phyloP scores from a whole-genome alignment of 139 green algal genomes.

The Chlamydomonas sphaeroides region DNA sequence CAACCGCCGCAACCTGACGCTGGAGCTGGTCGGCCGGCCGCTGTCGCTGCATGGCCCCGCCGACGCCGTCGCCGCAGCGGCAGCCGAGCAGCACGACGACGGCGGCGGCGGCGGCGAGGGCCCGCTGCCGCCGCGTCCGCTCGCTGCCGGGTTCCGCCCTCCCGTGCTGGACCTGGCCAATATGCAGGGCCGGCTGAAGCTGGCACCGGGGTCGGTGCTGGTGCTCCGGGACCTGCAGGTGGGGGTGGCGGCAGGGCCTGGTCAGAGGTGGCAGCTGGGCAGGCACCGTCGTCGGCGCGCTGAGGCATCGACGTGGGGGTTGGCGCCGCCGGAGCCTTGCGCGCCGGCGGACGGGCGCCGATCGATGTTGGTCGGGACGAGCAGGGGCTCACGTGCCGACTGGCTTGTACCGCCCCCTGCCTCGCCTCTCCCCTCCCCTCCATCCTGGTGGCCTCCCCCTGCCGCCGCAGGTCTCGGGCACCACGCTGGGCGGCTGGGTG shows the following conservation, averaged over 20 bases:
- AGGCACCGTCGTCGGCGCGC: too few relatives aligned
- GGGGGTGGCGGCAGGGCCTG: background rate
- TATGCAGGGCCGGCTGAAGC: constrained; percentile 23
- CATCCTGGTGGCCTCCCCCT: too few relatives aligned
- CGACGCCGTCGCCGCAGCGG: background rate
- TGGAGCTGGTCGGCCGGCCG: background rate
- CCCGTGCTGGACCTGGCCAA: constrained; percentile 11
- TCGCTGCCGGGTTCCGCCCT: background rate
- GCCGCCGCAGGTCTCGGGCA: constrained; percentile 8
- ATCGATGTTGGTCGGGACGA: too few relatives aligned
- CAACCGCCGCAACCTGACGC: background rate
- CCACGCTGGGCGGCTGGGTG: constrained; percentile 26
- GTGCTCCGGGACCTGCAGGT: constrained; percentile 23
- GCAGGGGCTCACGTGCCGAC: too few relatives aligned
- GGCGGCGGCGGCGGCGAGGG: background rate
- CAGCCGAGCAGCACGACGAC: background rate
- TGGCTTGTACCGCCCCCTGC: background rate
- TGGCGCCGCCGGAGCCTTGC: too few relatives aligned
- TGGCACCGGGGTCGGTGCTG: background rate
- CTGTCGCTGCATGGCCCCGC: background rate
- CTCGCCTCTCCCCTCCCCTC: background rate
- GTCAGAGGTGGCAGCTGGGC: too few relatives aligned
- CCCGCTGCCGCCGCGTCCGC: background rate
- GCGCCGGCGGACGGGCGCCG: too few relatives aligned
- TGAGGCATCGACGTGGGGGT: too few relatives aligned